phyloP scores from a whole-genome alignment of 1,139 yeast species.

The Kazachstania sp. region DNA sequence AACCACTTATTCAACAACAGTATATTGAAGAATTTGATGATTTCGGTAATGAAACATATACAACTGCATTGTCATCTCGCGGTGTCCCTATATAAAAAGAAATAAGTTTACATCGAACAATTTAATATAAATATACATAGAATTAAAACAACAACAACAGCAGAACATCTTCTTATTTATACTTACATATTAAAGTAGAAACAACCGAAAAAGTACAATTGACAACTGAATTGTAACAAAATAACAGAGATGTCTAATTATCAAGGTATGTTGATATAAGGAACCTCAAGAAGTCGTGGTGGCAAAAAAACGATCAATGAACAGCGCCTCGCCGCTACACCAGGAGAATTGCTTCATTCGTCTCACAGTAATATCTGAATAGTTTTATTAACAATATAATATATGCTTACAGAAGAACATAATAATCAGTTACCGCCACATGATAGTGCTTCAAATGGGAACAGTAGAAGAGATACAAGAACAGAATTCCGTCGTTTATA shows the following conservation, averaged over 20 bases:
- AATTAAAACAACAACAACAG: neutral
- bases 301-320: no score
- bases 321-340: no score
- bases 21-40: neutral
- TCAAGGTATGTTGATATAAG: constrained; percentile 15
- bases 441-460: constrained; percentile 5
- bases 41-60: neutral
- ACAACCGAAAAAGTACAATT: no score
- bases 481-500: constrained; percentile 18
- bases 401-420: constrained; percentile 13
- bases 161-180: no score
- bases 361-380: neutral
- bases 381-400: neutral
- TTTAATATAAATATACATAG: no score
- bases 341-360: no score
- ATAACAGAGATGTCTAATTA: constrained; percentile 17
- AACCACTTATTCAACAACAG: neutral
- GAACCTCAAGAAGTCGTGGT: no score
- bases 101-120: neutral
- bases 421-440: constrained; percentile 4
- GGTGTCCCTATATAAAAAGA: neutral
- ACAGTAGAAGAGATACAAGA: constrained; percentile 14
- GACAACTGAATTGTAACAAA: no score
- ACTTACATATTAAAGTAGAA: no score
- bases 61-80: neutral